Evolutionary conservation across 176 grass and related monocot genomes (phyloP).

Genomic region (Guadua angustifolia): DNA sequence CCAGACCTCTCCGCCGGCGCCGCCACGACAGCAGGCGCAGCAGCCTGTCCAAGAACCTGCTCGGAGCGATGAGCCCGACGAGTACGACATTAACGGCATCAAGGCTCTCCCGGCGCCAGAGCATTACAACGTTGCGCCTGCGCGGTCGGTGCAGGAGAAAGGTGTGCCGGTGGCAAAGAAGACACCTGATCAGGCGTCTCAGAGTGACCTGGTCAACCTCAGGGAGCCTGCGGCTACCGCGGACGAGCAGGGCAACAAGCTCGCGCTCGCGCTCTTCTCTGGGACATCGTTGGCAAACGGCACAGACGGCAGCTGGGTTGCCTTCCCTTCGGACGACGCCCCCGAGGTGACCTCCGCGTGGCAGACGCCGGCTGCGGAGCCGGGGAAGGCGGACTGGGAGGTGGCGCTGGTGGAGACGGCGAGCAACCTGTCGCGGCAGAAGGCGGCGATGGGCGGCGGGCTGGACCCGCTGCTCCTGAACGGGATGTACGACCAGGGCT

Average conservation of each 20-base stretch:
- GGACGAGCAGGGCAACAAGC: constrained; percentile 66
- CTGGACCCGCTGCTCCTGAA: constrained; percentile 68
- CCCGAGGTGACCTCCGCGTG: constrained; percentile 59
- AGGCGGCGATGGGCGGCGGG: constrained; percentile 60
- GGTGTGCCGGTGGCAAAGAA: neutral
- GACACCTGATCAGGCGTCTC: neutral
- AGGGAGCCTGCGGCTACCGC: constrained; percentile 46
- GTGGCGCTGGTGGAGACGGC: constrained; percentile 70
- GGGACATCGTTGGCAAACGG: constrained; percentile 20
- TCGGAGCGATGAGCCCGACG: neutral
- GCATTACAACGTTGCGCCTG: neutral
- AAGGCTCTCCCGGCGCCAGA: constrained; percentile 66
- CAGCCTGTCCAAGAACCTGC: neutral
- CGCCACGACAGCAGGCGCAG: neutral
- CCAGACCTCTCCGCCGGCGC: constrained; percentile 44
- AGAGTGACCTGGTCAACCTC: constrained; percentile 64
- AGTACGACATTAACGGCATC: constrained; percentile 49
- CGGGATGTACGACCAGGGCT: constrained; percentile 86
- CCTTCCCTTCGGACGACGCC: constrained; percentile 60
- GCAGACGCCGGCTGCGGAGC: constrained; percentile 66
- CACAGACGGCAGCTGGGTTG: constrained; percentile 50
- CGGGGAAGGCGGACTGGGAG: constrained; percentile 83
- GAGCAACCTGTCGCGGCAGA: constrained; percentile 67
- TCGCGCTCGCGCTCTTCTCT: constrained; percentile 79
- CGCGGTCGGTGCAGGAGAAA: neutral